Base-by-base conservation (phyloP, 495 filamentous ascomycete species). In the Penicillium steckii region DNA sequence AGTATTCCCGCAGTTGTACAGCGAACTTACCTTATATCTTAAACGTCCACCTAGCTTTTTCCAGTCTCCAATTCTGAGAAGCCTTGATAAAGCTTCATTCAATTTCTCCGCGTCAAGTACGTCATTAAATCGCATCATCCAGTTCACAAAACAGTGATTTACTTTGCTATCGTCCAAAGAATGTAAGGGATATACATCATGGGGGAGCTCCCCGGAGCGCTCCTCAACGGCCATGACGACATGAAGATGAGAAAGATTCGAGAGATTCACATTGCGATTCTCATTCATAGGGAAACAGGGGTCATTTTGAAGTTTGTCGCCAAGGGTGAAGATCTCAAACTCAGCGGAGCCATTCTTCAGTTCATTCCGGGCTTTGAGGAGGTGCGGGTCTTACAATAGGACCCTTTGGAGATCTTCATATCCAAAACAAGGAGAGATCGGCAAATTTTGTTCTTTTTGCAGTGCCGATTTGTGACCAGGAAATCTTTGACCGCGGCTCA, bases 51-150 rank as follows among this genome's bases (percentile, higher is more conserved):
- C 77, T 5, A 80, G 56, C 47, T 76, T 78, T 18, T 64, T 61
- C 74, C 77, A 80, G 48, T 69, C 64, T 18, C 63, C 69, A 4
- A 66, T 65, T 22, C 68, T 56, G 7, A 76, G 55, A 18, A 80
- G 57, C 18, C 46, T 65, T 9, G 65, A 64, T 0, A 80, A 55
- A 2, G 73, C 53, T n/a, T 42, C n/a, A 13, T 66, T 70, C 42
- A 78, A 60, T 27, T 69, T 72, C 15, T 73, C 61, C 3, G 76
- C 61, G 22, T 78, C 76, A 0, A 81, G 63, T 10, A 79, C 68
- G 30, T 80, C 74, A 48, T 81, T 71, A 32, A 80, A 79, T 8
- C 63, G 65, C 59, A 62, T 58, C 22, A 55, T 19, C 55, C 59
- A 62, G n/a, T 55, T 45, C 9, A 62, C 55, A 47, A 42, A 53